A percentile compares a stretch with the other conserved stretches of the same genome.
These are phyloP conservation scores for Oenanthe sinensis DNA, from an alignment of 129 eudicot genomes.

Conservation along the genomic window DNA sequence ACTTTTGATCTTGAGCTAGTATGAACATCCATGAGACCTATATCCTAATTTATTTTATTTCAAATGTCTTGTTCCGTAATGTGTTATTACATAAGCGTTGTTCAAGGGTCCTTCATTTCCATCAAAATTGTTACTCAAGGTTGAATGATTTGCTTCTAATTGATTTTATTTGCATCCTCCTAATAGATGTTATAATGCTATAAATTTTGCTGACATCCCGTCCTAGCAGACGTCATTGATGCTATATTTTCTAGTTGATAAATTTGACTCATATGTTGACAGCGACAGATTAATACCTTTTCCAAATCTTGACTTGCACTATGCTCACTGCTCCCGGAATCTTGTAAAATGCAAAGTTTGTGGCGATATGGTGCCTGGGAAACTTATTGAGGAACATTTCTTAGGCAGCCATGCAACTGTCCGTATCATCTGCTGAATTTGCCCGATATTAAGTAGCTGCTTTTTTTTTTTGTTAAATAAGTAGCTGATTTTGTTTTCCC, in stretches of 20 bases:
- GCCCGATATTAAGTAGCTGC: not conserved
- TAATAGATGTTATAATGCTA: not conserved
- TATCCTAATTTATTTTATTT: not conserved
- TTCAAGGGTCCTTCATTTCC: not conserved
- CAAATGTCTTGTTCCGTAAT: not conserved
- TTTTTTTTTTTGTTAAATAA: too few relatives aligned
- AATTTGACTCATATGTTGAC: constrained; percentile 18
- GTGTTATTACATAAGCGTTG: not conserved
- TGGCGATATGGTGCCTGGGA: constrained; percentile 71
- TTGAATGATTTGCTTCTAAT: not conserved
- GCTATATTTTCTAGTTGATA: constrained; percentile 2
- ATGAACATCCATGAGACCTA: not conserved
- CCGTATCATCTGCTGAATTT: constrained; percentile 11
- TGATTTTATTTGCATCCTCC: not conserved
- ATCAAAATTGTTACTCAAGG: not conserved
- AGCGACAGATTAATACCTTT: constrained; percentile 79
- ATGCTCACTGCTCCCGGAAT: constrained; percentile 80
- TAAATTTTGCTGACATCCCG: not conserved
- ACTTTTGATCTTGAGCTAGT: not conserved
- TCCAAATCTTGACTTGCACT: constrained; percentile 69
- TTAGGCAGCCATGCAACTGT: constrained; percentile 82
- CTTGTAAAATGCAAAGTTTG: constrained; percentile 82
- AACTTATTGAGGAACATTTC: constrained; percentile 72
- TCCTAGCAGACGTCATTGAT: not conserved
- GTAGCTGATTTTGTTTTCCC: not conserved